phyloP scores from a whole-genome alignment of 495 filamentous ascomycete species.

The Penicillium paradoxum region DNA sequence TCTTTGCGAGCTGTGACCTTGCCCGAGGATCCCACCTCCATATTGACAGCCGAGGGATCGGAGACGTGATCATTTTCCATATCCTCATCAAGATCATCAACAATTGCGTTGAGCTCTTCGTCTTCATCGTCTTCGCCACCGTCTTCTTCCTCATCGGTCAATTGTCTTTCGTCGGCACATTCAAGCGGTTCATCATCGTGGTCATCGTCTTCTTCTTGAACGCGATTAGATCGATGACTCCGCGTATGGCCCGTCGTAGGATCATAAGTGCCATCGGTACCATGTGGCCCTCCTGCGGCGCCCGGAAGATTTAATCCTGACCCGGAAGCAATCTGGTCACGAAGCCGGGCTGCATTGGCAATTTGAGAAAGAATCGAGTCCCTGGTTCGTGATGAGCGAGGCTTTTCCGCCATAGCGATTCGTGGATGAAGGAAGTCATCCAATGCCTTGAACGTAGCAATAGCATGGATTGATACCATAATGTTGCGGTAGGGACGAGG shows the following conservation, averaged over 20 bases:
- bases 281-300: conserved; percentile 21
- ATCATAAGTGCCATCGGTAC: conserved; percentile 24
- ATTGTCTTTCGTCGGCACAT: conserved; percentile 87
- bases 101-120: conserved; percentile 73
- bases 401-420: conserved; percentile 78
- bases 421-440: conserved; percentile 94
- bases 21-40: conserved; percentile 85
- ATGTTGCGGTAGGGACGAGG: conserved; percentile 81
- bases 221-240: conserved; percentile 40
- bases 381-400: conserved; percentile 59
- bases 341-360: conserved; percentile 64
- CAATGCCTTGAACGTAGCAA: conserved; percentile 94
- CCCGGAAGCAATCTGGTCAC: conserved; percentile 34
- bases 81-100: conserved; percentile 87
- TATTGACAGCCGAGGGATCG: conserved; percentile 84
- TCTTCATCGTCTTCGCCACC: conserved; percentile 64
- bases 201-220: conserved; percentile 48
- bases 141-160: conserved; percentile 73
- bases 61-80: conserved; percentile 67
- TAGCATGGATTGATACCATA: conserved; percentile 97
- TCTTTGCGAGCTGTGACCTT: conserved; percentile 96
- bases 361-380: conserved; percentile 72
- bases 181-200: conserved; percentile 64
- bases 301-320: conserved; percentile 21
- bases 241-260: conserved; percentile 46